phyloP scores from a whole-genome alignment of 176 grass and related monocot species.

The Eleusine indica region DNA sequence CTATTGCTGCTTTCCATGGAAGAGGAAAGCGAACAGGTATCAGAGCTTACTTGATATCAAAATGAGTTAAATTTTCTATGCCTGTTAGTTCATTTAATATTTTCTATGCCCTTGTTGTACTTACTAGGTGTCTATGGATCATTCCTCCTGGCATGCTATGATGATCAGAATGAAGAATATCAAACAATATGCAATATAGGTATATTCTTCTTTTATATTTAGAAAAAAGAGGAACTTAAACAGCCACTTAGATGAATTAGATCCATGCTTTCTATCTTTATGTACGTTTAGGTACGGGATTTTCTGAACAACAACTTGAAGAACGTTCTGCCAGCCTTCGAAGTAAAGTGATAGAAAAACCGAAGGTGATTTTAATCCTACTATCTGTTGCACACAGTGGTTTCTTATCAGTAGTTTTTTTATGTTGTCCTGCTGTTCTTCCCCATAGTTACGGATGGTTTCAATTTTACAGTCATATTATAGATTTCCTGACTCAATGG shows the following conservation, averaged over 20 bases:
- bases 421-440: neutral
- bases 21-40: conserved; percentile 91
- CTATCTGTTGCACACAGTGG: conserved; percentile 1
- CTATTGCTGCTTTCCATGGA: conserved; percentile 90
- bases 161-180: conserved; percentile 96
- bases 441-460: neutral
- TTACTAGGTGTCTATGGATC: conserved; percentile 91
- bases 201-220: conserved; percentile 25
- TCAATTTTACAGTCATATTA: conserved; percentile 80
- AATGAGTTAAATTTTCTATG: conserved; percentile 16
- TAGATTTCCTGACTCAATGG: conserved; percentile 84
- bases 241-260: neutral
- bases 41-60: conserved; percentile 7
- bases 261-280: conserved; percentile 29
- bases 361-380: conserved; percentile 73
- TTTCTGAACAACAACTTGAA: conserved; percentile 97
- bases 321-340: conserved; percentile 81
- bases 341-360: conserved; percentile 89
- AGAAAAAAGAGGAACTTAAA: neutral
- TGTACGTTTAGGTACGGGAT: conserved; percentile 79
- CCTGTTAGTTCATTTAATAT: neutral
- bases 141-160: conserved; percentile 93
- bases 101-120: conserved; percentile 13
- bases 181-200: conserved; percentile 99
- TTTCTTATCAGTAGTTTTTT: conserved; percentile 14